Conservation (phyloP, 257 asterid genomes). For the Nicotiana attenuata region DNA sequence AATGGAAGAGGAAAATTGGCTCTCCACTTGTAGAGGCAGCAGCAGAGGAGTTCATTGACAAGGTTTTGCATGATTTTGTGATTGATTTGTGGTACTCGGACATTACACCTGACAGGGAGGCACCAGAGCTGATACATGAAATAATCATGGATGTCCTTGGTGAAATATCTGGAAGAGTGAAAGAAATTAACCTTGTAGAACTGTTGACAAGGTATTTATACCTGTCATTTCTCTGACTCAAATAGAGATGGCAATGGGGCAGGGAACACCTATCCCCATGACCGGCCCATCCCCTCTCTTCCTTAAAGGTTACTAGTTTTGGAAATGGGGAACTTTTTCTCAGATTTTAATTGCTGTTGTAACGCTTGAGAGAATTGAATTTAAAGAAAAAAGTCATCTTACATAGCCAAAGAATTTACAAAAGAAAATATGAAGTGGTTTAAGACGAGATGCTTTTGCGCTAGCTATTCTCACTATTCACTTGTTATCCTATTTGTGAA, state of each 20-base stretch:
- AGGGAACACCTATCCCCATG: background rate
- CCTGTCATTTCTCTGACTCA: background rate
- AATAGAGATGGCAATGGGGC: conserved; percentile 3
- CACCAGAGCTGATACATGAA: conserved; percentile 64
- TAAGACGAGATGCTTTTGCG: background rate
- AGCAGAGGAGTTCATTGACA: conserved; percentile 64
- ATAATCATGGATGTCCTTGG: conserved; percentile 88
- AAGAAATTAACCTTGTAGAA: conserved; percentile 86
- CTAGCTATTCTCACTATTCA: background rate
- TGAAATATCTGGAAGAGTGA: conserved; percentile 74
- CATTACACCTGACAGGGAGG: conserved; percentile 89
- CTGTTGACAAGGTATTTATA: conserved; percentile 70
- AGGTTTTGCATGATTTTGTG: conserved; percentile 84
- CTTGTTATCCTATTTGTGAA: background rate
- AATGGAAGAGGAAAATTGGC: conserved; percentile 88
- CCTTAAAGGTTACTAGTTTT: background rate
- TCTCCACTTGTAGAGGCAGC: conserved; percentile 89
- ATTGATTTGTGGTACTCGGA: conserved; percentile 86
- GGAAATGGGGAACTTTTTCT: background rate
- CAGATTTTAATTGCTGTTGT: background rate
- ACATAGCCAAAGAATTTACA: background rate
- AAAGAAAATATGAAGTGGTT: background rate
- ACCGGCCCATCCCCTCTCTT: background rate
- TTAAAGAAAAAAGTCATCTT: background rate
- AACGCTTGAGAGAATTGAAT: background rate